Evolutionary conservation across 1,284 basidiomycete species (phyloP), one percentile per base, ranked within the genome.

Genomic region (Pyrrhoderma lamaoense): DNA sequence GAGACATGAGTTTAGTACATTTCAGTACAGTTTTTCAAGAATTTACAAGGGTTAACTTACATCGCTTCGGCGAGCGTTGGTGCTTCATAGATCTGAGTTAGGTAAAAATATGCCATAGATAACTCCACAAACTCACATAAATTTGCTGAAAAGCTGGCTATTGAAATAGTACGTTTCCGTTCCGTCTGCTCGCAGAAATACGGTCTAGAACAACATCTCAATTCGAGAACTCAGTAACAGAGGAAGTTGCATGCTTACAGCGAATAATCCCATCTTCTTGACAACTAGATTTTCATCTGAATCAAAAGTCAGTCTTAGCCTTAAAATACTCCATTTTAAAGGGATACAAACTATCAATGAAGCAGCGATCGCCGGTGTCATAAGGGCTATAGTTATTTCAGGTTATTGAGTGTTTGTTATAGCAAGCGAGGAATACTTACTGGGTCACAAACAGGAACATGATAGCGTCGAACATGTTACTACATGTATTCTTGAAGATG

Each of bases 371-470:
- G 8, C 86, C 86, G 18, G 86, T 87, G 60, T 86, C 84, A 58
- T 79, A 86, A 2, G 84, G 84, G 62, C 83, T 86, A 65, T 44
- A 70, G 57, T 13, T 11, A 42, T n/a, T 38, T 19, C 19, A 44
- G 40, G 22, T 45, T 36, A n/a, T 25, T 19, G 22, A 37, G 35
- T 48, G 36, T 48, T 44, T 19, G 34, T 16, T 40, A 40, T 7
- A 40, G 38, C n/a, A 16, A 40, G 5, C 14, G 14, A 31, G 5
- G 21, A 48, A 31, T 18, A 70, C 79, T 53, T 57, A 85, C 81
- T 89, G 86, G 4, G 84, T 82, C 39, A 88, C 84, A 63, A 88
- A 89, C 58, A 88, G 64, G 62, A 88, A 85, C 74, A 87, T 83
- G 60, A 88, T 80, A 39, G 85, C 74, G 65, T 88, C 85, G 59